Evolutionary conservation across 331 rosid genomes (phyloP).

Genomic region (Dryas integrifolia): DNA sequence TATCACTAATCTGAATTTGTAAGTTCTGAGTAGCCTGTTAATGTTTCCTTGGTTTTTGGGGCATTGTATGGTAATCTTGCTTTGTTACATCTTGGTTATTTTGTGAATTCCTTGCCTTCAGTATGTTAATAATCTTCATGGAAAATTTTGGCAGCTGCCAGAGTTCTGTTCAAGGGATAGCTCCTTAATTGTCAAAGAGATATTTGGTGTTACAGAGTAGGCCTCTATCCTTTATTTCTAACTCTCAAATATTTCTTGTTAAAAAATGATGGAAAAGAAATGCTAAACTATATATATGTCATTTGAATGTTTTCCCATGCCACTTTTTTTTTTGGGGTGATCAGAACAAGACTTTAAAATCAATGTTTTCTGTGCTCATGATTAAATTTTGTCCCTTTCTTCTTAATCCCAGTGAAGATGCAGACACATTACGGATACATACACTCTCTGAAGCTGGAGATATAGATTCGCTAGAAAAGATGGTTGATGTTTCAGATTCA

Average conservation of each 20-base stretch:
- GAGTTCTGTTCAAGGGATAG: conserved; percentile 85
- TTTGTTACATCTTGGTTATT: conserved; percentile 5
- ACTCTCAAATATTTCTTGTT: conserved; percentile 4
- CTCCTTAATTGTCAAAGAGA: conserved; percentile 83
- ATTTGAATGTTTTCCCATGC: background rate
- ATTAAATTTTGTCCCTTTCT: conserved; percentile 12
- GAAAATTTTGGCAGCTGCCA: conserved; percentile 56
- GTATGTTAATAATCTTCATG: conserved; percentile 26
- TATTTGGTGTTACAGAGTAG: conserved; percentile 93
- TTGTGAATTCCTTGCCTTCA: conserved; percentile 10
- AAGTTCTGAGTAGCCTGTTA: background rate
- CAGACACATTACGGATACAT: conserved; percentile 70
- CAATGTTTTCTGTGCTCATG: conserved; percentile 12
- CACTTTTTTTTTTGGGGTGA: background rate
- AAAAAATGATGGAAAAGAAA: conserved; percentile 6
- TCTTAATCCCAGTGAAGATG: conserved; percentile 68
- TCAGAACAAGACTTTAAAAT: background rate
- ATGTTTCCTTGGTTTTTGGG: background rate
- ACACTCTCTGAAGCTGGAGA: conserved; percentile 75
- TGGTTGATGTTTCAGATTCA: conserved; percentile 67
- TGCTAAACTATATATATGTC: background rate
- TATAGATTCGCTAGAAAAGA: conserved; percentile 71
- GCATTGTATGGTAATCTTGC: background rate
- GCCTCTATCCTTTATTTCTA: conserved; percentile 34
- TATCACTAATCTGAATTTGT: background rate